phyloP scores from a whole-genome alignment of 176 grass and related monocot species.

The Triticum monococcum region DNA sequence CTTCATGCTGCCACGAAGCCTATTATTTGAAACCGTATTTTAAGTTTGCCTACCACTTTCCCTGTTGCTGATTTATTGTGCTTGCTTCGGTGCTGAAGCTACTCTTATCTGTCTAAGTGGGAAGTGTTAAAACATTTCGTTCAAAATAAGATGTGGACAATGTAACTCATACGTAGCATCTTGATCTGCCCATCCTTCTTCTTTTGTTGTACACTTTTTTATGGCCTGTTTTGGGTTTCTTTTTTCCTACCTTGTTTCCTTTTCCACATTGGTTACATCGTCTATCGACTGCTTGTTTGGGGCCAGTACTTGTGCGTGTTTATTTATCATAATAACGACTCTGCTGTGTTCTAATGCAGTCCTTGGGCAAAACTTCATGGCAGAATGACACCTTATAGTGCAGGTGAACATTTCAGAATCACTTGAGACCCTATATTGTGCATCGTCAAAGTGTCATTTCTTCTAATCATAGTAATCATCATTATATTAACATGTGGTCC shows the following conservation, averaged over 20 bases:
- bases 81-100: background rate
- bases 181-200: background rate
- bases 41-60: too few species aligned
- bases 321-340: background rate
- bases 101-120: background rate
- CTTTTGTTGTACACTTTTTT: background rate
- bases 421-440: background rate
- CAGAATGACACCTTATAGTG: background rate
- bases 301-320: background rate
- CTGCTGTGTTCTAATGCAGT: constrained; percentile 2
- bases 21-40: too few species aligned
- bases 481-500: background rate
- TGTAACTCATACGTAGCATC: background rate
- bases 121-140: background rate
- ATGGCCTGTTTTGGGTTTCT: background rate
- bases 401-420: background rate
- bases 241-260: background rate
- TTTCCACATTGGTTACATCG: background rate
- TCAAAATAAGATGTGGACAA: background rate
- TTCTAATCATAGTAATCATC: background rate
- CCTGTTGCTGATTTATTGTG: background rate
- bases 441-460: background rate
- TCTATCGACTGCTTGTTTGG: background rate
- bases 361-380: background rate
- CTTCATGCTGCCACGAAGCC: too few species aligned